Base-by-base conservation (phyloP, 495 filamentous ascomycete genomes). In the Penicillium silybi region DNA sequence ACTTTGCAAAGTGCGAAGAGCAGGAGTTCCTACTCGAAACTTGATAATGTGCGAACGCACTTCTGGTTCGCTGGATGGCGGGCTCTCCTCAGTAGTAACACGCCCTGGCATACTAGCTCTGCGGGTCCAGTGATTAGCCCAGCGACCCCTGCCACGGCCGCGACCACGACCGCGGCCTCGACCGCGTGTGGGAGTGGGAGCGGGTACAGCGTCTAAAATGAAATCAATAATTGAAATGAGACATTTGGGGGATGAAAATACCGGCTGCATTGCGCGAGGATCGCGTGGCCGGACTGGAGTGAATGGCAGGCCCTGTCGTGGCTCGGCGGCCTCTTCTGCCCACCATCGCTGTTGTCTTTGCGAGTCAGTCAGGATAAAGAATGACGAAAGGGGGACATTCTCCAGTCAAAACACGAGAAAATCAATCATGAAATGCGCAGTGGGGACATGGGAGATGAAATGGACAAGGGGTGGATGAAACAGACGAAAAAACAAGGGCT, bases 271-370 rank as follows among this genome's bases (percentile, higher is more conserved):
- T 54, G 48, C 60, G 60, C 29, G 53, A 48, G n/a, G 59, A 54
- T 41, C 61, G 57, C 45, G 61, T 63, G n/a, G 61, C 54, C 23
- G 49, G 56, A 27, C 47, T 63, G 29, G 60, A 43, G 34, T 46
- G 56, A 20, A 47, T 44, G 13, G 45, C 39, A 26, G 57, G 43
- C 23, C 29, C 29, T 32, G 29, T 10, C 9, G 53, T 52, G 44
- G 53, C 54, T 53, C 61, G 35, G 19, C 46, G 61, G 50, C 56
- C 59, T 46, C 51, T 50, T 58, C 54, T 47, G 54, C 68, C 68
- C 49, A 66, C 68, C 70, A 73, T 73, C 50, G 56, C 55, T 54
- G 53, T 62, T 48, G 46, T 57, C 56, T 63, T 56, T 61, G 48
- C 11, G 26, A 16, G 25, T 20, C 11, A 50, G 39, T 32, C 8